Evolutionary conservation across 2,329 filamentous ascomycete species (phyloP).

Genomic region (Pseudofabraea citricarpa): DNA sequence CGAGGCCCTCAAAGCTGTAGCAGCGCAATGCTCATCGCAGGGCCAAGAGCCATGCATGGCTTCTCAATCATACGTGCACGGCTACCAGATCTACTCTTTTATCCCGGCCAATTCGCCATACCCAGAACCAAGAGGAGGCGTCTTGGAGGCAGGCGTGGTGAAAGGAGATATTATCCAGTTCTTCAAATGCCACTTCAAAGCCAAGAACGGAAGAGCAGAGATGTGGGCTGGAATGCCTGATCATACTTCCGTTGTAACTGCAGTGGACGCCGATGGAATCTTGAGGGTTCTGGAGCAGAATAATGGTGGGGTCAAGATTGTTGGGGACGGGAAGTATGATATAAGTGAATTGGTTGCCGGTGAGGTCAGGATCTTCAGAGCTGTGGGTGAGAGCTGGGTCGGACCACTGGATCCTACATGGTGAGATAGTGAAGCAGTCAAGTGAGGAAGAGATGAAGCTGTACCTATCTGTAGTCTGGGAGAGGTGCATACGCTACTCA

Average conservation of each 20-base stretch:
- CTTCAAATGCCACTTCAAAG: slow-evolving; percentile 24
- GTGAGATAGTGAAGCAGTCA: no score
- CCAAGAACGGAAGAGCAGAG: slow-evolving; percentile 16
- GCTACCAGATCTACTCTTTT: slow-evolving; percentile 26
- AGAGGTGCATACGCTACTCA: no score
- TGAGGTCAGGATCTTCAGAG: slow-evolving; percentile 27
- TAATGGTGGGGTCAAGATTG: slow-evolving; percentile 24
- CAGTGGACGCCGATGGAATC: slow-evolving; percentile 20
- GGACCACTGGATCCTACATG: slow-evolving; percentile 23
- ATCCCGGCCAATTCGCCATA: slow-evolving; percentile 14
- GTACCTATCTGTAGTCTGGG: no score
- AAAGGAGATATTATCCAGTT: slow-evolving; percentile 32
- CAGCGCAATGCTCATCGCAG: slow-evolving; percentile 11
- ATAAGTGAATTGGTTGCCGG: slow-evolving; percentile 25
- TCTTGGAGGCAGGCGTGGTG: slow-evolving; percentile 21
- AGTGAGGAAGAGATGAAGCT: no score
- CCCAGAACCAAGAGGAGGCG: slow-evolving; percentile 16
- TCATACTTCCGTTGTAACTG: slow-evolving; percentile 29
- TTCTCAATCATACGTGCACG: slow-evolving; percentile 27
- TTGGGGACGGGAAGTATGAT: slow-evolving; percentile 23
- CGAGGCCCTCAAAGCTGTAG: slow-evolving; percentile 24
- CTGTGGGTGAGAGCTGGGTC: slow-evolving; percentile 24
- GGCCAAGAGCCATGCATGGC: slow-evolving; percentile 26
- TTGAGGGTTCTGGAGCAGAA: slow-evolving; percentile 30
- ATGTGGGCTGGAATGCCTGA: slow-evolving; percentile 27